Conservation (phyloP, 306 rosid species). For the Begonia masoniana region DNA sequence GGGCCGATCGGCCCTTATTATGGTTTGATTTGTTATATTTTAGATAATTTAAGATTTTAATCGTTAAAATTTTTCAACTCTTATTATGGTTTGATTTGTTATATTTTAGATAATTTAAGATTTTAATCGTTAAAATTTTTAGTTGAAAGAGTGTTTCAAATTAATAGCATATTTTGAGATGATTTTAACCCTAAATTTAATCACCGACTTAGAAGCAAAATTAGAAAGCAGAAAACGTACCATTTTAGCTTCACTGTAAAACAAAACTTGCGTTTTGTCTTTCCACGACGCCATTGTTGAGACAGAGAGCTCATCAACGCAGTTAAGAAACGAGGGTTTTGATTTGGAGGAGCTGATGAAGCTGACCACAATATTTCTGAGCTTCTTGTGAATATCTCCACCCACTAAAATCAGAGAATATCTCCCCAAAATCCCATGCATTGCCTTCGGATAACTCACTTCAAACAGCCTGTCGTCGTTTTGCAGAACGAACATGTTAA, state of each 20-base stretch:
- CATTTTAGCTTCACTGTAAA: constrained; percentile 52
- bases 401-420: constrained; percentile 27
- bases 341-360: constrained; percentile 40
- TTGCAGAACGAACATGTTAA: constrained; percentile 61
- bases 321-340: constrained; percentile 26
- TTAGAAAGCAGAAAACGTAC: constrained; percentile 16
- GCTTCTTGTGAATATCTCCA: constrained; percentile 62
- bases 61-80: no score
- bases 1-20: no score
- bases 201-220: not conserved
- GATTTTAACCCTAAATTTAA: no score
- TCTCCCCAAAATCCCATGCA: constrained; percentile 59
- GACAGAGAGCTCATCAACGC: constrained; percentile 29
- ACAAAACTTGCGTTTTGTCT: constrained; percentile 22
- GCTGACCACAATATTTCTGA: constrained; percentile 27
- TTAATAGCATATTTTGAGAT: no score
- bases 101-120: no score
- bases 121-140: no score
- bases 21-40: no score
- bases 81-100: no score
- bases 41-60: no score
- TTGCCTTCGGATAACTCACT: constrained; percentile 51
- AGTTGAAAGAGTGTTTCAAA: no score
- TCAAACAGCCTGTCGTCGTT: constrained; percentile 61
- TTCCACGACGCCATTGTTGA: constrained; percentile 50